These are phyloP conservation scores for Passiflora organensis DNA, from an alignment of 345 rosid species.

Conservation along the genomic window DNA sequence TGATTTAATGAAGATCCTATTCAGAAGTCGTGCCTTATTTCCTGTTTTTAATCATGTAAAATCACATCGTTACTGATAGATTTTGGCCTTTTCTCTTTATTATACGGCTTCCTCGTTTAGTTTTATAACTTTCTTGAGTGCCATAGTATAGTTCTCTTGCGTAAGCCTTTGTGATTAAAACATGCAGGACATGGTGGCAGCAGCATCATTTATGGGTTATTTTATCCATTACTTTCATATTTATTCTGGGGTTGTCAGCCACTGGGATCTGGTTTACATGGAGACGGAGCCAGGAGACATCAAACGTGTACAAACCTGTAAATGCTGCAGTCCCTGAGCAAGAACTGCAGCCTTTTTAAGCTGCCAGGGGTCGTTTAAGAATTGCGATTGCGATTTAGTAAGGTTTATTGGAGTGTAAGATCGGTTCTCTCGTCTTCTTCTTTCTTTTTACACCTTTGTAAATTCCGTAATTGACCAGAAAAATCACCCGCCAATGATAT, in stretches of 20 bases:
- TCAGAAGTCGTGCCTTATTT: too few species aligned
- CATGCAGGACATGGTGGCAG: slow-evolving; percentile 63
- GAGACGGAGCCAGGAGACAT: slow-evolving; percentile 3
- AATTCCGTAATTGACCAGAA: too few species aligned
- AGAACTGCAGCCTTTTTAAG: slow-evolving; percentile 17
- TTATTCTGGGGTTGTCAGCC: slow-evolving; percentile 13
- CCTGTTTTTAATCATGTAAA: too few species aligned
- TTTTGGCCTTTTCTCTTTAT: too few species aligned
- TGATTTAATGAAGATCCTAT: too few species aligned
- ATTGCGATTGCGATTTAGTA: too few species aligned
- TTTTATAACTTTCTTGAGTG: neutral
- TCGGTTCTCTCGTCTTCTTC: too few species aligned
- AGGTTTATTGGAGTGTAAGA: too few species aligned
- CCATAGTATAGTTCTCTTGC: neutral
- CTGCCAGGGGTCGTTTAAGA: neutral
- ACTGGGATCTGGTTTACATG: slow-evolving; percentile 9
- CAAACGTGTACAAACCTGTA: slow-evolving; percentile 17
- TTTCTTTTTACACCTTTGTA: too few species aligned
- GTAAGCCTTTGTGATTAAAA: neutral
- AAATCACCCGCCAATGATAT: too few species aligned
- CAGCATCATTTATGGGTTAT: slow-evolving; percentile 24
- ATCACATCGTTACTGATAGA: too few species aligned
- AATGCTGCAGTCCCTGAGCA: slow-evolving; percentile 15
- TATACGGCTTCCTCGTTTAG: neutral
- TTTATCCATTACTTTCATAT: neutral